These are phyloP conservation scores for Rhodotorula sp. DNA, from an alignment of 1,284 basidiomycete species.

Conservation along the genomic window DNA sequence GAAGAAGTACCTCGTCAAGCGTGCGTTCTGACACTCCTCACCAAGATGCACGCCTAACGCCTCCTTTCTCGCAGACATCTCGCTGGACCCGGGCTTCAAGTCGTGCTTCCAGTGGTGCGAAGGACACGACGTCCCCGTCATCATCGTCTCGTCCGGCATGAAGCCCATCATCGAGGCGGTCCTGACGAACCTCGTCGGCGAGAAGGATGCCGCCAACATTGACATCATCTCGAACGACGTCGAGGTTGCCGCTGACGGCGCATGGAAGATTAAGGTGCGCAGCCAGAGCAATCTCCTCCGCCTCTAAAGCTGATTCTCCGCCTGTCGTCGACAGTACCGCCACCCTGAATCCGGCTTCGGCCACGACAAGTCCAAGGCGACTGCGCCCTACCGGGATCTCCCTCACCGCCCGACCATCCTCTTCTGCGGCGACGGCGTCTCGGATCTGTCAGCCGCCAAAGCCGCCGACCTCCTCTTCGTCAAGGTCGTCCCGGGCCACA, in stretches of 20 bases:
- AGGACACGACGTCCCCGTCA: conserved; percentile 52
- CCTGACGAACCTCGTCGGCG: conserved; percentile 31
- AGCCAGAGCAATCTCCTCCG: not conserved
- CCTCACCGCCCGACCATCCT: conserved; percentile 72
- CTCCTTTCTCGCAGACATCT: conserved; percentile 60
- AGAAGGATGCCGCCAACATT: conserved; percentile 65
- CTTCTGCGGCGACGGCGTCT: conserved; percentile 94
- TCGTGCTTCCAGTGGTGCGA: conserved; percentile 66
- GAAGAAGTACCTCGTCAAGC: conserved; percentile 63
- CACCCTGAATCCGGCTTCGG: conserved; percentile 61
- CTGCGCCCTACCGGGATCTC: conserved; percentile 75
- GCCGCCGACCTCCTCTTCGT: conserved; percentile 89
- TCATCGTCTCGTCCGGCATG: conserved; percentile 94
- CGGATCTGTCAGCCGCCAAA: conserved; percentile 79
- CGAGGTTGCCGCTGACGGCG: conserved; percentile 60
- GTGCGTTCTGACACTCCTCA: conserved; percentile 50
- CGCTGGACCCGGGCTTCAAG: conserved; percentile 81
- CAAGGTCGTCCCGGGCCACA: conserved; percentile 64
- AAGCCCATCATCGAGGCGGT: conserved; percentile 72
- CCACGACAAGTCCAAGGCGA: conserved; percentile 89
- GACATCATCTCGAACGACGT: conserved; percentile 89
- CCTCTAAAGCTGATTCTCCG: not conserved
- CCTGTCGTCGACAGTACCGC: not conserved
- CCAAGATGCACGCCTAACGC: not conserved
- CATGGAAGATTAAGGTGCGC: conserved; percentile 67